A percentile compares a stretch with the other conserved stretches of the same genome.
phyloP scores from a whole-genome alignment of 169 alveolate species.

The Plasmodium gonderi region DNA sequence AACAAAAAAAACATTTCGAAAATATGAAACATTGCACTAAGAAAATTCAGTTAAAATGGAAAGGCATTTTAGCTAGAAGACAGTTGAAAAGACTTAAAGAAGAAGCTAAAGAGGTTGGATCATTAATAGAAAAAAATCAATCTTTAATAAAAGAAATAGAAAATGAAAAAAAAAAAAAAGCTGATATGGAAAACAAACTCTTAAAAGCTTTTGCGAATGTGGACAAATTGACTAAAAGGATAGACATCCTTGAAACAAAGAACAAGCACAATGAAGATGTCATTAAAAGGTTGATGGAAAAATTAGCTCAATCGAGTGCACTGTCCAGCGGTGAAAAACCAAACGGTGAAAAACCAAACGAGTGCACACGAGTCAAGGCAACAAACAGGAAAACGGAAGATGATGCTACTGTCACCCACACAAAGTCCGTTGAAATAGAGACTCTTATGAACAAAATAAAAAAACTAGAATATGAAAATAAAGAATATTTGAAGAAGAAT shows the following conservation, averaged over 20 bases:
- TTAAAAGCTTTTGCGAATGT: slow-evolving; percentile 84
- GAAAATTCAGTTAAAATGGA: slow-evolving; percentile 85
- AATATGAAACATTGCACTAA: slow-evolving; percentile 76
- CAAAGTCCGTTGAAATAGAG: not conserved
- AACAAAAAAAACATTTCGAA: slow-evolving; percentile 73
- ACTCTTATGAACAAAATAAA: slow-evolving; percentile 19
- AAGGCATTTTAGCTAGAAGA: slow-evolving; percentile 84
- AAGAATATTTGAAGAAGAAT: slow-evolving; percentile 21
- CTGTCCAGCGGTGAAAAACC: not conserved
- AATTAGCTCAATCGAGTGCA: not conserved
- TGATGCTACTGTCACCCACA: not conserved
- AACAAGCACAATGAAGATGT: slow-evolving; percentile 54
- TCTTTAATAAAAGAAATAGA: slow-evolving; percentile 78
- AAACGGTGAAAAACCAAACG: not conserved
- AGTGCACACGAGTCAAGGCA: not conserved
- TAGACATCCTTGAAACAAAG: slow-evolving; percentile 78
- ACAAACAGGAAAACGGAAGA: not conserved
- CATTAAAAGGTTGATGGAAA: slow-evolving; percentile 16
- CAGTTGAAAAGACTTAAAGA: slow-evolving; percentile 84
- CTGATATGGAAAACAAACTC: slow-evolving; percentile 84
- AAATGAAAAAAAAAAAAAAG: slow-evolving; percentile 80
- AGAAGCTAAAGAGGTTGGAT: slow-evolving; percentile 85
- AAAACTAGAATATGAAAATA: slow-evolving; percentile 24
- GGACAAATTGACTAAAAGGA: slow-evolving; percentile 67
- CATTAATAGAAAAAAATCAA: slow-evolving; percentile 79